Evolutionary conservation across 306 rosid genomes (phyloP).

Genomic region (Lathyrus sativus): DNA sequence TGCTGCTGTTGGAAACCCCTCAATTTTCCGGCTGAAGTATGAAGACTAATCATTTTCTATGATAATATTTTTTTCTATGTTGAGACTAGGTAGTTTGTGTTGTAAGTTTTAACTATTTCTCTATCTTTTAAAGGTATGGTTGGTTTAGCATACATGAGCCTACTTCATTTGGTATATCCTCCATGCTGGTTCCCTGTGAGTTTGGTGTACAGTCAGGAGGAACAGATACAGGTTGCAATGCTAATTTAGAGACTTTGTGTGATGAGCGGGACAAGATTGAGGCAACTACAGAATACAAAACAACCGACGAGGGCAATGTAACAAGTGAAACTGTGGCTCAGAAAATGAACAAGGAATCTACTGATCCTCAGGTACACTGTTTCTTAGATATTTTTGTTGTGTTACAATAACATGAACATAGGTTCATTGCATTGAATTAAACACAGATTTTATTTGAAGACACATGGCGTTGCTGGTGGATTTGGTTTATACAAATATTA

Average conservation of each 20-base stretch:
- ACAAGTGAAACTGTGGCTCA: slow-evolving; percentile 43
- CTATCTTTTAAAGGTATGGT: slow-evolving; percentile 66
- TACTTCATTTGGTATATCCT: slow-evolving; percentile 35
- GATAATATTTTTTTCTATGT: neutral
- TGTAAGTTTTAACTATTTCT: slow-evolving; percentile 47
- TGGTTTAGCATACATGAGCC: slow-evolving; percentile 58
- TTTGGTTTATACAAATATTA: slow-evolving; percentile 12
- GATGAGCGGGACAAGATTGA: slow-evolving; percentile 40
- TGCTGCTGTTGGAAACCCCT: slow-evolving; percentile 76
- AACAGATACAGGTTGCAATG: slow-evolving; percentile 34
- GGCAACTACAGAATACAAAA: slow-evolving; percentile 40
- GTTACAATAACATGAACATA: neutral
- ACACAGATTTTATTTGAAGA: slow-evolving; percentile 14
- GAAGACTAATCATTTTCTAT: slow-evolving; percentile 28
- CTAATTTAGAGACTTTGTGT: slow-evolving; percentile 32
- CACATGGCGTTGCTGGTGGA: slow-evolving; percentile 22
- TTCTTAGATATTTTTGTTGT: slow-evolving; percentile 21
- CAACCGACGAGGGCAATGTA: slow-evolving; percentile 41
- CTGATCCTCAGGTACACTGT: slow-evolving; percentile 44
- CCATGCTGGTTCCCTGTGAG: slow-evolving; percentile 36
- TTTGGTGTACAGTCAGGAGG: slow-evolving; percentile 39
- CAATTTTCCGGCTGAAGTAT: slow-evolving; percentile 80
- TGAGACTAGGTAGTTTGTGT: slow-evolving; percentile 17
- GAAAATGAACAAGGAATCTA: slow-evolving; percentile 37
- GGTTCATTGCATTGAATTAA: slow-evolving; percentile 4